Evolutionary conservation across 176 grass and related monocot genomes (phyloP).

Genomic region (Oryza punctata): DNA sequence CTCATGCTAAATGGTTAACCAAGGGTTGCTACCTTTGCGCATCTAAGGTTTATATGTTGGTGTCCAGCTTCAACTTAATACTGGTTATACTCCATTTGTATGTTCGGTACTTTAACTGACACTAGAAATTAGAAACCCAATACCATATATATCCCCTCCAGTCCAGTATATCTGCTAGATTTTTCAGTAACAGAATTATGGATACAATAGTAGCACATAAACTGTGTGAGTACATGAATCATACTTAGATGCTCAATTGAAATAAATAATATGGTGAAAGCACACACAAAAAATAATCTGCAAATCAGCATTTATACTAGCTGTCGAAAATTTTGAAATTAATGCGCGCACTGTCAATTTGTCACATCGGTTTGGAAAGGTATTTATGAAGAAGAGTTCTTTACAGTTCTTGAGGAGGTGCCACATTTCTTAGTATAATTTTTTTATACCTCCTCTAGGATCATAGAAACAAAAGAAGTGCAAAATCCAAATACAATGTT

Average conservation of each 20-base stretch:
- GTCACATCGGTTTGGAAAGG: not conserved
- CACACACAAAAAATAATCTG: not conserved
- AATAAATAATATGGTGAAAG: conserved; percentile 2
- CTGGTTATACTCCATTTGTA: not conserved
- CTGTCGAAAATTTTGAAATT: conserved; percentile 2
- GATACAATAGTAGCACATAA: conserved; percentile 4
- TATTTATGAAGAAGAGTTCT: not conserved
- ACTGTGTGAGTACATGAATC: not conserved
- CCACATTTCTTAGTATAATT: not conserved
- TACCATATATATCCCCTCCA: not conserved
- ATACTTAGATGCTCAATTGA: not conserved
- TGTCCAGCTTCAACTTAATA: not conserved
- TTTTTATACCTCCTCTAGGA: not conserved
- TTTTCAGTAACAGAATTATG: not conserved
- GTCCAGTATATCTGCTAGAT: not conserved
- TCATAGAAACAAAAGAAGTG: not conserved
- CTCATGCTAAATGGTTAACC: not conserved
- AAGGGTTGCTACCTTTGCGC: not conserved
- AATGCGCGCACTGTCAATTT: not conserved
- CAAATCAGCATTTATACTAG: not conserved
- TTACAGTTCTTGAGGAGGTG: too few species aligned
- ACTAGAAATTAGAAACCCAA: too few species aligned
- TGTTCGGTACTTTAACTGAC: not conserved
- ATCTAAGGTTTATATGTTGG: not conserved
- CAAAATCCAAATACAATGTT: not conserved